Base-by-base conservation (phyloP, 345 rosid genomes). In the Erodium maritimum region DNA sequence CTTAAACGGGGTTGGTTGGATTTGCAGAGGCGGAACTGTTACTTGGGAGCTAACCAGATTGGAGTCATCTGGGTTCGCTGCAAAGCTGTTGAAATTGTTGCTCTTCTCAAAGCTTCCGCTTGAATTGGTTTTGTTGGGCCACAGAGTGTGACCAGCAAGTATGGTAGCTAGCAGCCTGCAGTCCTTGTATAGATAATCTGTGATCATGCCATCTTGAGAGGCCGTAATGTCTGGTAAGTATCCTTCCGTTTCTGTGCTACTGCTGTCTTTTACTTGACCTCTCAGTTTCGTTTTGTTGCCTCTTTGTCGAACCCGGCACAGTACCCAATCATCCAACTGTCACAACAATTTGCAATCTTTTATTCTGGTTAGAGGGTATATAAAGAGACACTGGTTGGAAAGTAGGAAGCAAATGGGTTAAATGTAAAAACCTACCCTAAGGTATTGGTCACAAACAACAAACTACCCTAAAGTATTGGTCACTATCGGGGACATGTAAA, bases 301-400 rank as follows among this genome's bases (percentile, higher is more conserved):
- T 54, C 58, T 81, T 52, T 68, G 69, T 65, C 71, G 67, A 57
- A 79, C 77, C 62, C 83, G 69, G 63, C 83, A 81, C 13, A 81
- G 76, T 60, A 81, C 86, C 83, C 86, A 76, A 53, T 81, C 83
- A 58, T 81, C 86, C 56, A 79, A 65, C 86, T 78, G 77, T 53
- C 52, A 58, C 42, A 61, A 22, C 8, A 22, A 22, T 13, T 17
- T 21, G 57, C n/a, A 10, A 6, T 29, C 37, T 29, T 29, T 29
- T 29, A 29, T 5, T 29, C 37, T 5, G 9, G 37, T 29, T 0
- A 42, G n/a, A 29, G 2, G 37, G 37, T 29, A 29, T 11, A 29
- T n/a, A 29, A 29, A 29, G 37, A 5, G 37, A 29, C 9, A 29
- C 9, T 29, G 37, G 37, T 29, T 5, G 37, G 37, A 4, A 29